Conservation (phyloP, 1,284 basidiomycete species). For the Athelia psychrophila region DNA sequence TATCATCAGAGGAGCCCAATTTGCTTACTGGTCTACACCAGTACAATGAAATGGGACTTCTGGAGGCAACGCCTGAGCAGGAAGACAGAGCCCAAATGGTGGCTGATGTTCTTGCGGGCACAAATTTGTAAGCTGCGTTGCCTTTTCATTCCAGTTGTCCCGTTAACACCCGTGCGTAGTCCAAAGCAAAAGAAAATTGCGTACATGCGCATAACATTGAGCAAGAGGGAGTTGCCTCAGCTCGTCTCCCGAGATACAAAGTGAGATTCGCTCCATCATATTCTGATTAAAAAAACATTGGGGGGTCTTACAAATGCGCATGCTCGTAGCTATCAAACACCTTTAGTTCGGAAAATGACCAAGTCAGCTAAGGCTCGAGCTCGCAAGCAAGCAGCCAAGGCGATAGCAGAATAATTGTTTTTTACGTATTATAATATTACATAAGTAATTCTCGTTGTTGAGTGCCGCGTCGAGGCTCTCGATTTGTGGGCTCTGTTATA, state of each 20-base stretch:
- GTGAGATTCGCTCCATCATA: slow-evolving; percentile 44
- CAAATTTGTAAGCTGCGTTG: slow-evolving; percentile 53
- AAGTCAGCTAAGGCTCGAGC: slow-evolving; percentile 57
- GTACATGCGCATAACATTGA: slow-evolving; percentile 75
- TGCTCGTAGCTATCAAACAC: slow-evolving; percentile 51
- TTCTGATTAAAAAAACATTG: no score
- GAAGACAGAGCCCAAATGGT: slow-evolving; percentile 18
- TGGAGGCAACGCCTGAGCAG: slow-evolving; percentile 38
- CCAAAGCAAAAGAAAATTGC: slow-evolving; percentile 62
- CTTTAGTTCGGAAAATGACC: slow-evolving; percentile 48
- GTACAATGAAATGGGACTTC: slow-evolving; percentile 69
- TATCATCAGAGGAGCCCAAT: slow-evolving; percentile 36
- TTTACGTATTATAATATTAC: not conserved
- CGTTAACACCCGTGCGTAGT: slow-evolving; percentile 33
- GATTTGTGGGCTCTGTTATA: no score
- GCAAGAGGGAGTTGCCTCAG: slow-evolving; percentile 43
- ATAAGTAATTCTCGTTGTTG: not conserved
- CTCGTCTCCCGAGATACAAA: slow-evolving; percentile 42
- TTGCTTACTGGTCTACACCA: slow-evolving; percentile 65
- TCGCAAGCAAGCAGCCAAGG: slow-evolving; percentile 43
- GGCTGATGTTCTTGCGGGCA: slow-evolving; percentile 33
- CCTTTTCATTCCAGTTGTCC: slow-evolving; percentile 2
- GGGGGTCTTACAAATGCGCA: no score
- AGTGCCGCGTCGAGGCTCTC: not conserved
- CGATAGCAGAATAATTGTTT: slow-evolving; percentile 6